These are phyloP conservation scores for Acmispon strigosus DNA, from an alignment of 306 rosid species.

Conservation along the genomic window DNA sequence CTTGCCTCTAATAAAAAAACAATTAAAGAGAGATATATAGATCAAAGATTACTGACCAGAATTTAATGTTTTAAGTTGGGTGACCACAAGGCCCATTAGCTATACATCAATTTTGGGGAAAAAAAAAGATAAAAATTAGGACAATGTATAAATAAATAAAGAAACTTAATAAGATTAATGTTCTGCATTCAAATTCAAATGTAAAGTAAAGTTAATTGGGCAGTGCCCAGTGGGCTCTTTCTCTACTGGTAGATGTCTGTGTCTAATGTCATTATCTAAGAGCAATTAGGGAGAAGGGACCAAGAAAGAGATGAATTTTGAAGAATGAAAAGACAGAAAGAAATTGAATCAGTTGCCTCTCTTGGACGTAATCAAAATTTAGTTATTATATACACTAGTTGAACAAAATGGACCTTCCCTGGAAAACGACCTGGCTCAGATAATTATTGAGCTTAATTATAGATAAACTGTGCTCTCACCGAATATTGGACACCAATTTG, in stretches of 20 bases:
- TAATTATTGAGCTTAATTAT: slow-evolving; percentile 1
- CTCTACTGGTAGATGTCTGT: slow-evolving; percentile 21
- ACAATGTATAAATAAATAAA: no score
- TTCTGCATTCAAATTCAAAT: neutral
- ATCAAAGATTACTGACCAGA: no score
- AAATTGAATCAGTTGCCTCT: slow-evolving; percentile 12
- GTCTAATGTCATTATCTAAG: slow-evolving; percentile 15
- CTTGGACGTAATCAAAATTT: slow-evolving; percentile 5
- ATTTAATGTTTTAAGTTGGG: no score
- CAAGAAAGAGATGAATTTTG: neutral
- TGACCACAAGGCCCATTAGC: no score
- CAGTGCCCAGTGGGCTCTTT: slow-evolving; percentile 3
- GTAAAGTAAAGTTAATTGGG: neutral
- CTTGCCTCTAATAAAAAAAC: no score
- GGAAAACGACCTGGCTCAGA: neutral
- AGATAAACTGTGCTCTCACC: neutral
- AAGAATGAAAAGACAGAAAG: neutral
- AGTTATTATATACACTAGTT: neutral
- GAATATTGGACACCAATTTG: neutral
- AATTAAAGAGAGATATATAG: no score
- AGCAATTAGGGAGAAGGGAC: neutral
- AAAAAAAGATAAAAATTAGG: no score
- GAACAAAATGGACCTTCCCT: neutral
- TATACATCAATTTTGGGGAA: no score
- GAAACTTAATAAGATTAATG: neutral